Percentiles rank a stretch among this genome's conserved stretches.
Conservation (phyloP, 2,329 filamentous ascomycete species). For the Diaporthe sp. region DNA sequence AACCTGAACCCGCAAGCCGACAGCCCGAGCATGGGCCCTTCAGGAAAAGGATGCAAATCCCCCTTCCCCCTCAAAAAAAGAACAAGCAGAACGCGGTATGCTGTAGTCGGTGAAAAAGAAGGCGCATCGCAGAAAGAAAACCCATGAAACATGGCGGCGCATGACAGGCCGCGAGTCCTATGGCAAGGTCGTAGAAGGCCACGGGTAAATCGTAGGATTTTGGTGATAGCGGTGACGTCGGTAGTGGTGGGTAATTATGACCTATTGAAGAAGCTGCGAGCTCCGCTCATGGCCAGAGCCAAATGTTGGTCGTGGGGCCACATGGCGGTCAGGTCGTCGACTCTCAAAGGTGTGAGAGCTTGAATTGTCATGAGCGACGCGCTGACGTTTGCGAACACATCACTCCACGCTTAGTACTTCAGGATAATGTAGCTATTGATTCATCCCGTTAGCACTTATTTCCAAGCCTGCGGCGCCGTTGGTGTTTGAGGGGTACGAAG, state of each 20-base stretch:
- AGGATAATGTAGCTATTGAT: constrained; percentile 76
- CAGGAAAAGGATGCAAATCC: background rate
- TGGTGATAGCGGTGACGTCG: background rate
- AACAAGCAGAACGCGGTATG: constrained; percentile 25
- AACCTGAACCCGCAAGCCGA: constrained; percentile 23
- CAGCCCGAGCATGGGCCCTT: constrained; percentile 3
- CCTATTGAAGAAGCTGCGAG: background rate
- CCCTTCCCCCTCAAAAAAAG: background rate
- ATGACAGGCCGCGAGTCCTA: background rate
- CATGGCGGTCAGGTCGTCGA: background rate
- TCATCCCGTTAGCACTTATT: constrained; percentile 46
- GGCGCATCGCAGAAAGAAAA: constrained; percentile 16
- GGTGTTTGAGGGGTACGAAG: background rate
- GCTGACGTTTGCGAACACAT: background rate
- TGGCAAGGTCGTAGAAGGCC: constrained; percentile 8
- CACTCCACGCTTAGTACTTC: constrained; percentile 73
- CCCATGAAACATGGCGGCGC: background rate
- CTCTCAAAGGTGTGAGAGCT: background rate
- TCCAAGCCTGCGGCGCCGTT: background rate
- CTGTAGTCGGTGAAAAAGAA: constrained; percentile 15
- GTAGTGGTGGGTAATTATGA: background rate
- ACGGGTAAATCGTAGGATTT: background rate
- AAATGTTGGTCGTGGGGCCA: background rate
- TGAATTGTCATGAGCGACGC: constrained; percentile 1
- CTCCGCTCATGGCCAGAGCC: background rate